phyloP scores from a whole-genome alignment of 2,329 filamentous ascomycete species.

The Huntiella moniliformis region DNA sequence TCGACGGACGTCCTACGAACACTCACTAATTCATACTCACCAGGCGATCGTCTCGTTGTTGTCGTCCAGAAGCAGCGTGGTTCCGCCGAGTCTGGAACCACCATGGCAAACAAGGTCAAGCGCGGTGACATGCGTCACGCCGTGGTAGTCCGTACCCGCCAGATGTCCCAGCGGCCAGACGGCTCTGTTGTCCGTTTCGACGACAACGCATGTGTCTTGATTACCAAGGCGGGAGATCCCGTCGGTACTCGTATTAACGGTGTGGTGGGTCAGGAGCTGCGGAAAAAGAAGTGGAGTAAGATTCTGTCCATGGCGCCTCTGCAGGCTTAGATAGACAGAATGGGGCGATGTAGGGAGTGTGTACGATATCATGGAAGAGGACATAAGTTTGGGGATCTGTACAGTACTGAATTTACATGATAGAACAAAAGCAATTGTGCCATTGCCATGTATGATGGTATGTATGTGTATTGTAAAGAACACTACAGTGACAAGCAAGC shows the following conservation, averaged over 20 bases:
- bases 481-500: too few species aligned
- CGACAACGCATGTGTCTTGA: slow-evolving; percentile 92
- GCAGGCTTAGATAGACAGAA: slow-evolving; percentile 26
- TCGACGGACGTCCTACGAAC: neutral
- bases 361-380: neutral
- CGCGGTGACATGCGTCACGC: slow-evolving; percentile 93
- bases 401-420: too few species aligned
- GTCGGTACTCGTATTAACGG: slow-evolving; percentile 85
- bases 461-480: too few species aligned
- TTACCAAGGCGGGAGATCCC: slow-evolving; percentile 93
- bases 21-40: slow-evolving; percentile 7
- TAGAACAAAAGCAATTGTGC: too few species aligned
- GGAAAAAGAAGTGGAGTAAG: slow-evolving; percentile 93
- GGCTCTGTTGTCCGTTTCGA: slow-evolving; percentile 85
- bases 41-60: slow-evolving; percentile 92
- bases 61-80: slow-evolving; percentile 81
- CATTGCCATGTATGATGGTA: too few species aligned
- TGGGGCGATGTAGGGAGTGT: neutral
- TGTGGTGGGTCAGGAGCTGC: slow-evolving; percentile 75
- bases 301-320: slow-evolving; percentile 83
- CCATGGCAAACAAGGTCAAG: slow-evolving; percentile 77
- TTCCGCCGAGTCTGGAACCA: slow-evolving; percentile 50
- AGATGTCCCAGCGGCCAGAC: slow-evolving; percentile 72
- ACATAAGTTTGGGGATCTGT: neutral
- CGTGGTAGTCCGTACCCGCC: slow-evolving; percentile 78